phyloP scores from a whole-genome alignment of 768 basidiomycete genomes.

The Lepiota brunneoincarnata region DNA sequence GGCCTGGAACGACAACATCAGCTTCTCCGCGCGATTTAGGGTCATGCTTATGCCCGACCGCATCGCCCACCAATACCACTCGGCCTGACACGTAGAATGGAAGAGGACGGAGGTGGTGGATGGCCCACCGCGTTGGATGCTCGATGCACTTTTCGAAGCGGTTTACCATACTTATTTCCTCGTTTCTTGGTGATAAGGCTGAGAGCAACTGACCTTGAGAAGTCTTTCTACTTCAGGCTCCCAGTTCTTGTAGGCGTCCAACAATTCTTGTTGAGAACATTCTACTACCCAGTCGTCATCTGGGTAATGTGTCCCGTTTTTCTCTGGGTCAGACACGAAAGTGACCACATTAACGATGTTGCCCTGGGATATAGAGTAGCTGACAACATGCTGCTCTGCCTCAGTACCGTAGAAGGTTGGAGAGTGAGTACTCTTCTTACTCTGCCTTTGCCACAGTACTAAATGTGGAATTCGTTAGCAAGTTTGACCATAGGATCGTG shows the following conservation, averaged over 20 bases:
- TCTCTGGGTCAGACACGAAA: conserved; percentile 23
- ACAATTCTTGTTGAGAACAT: conserved; percentile 12
- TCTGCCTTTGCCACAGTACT: conserved; percentile 19
- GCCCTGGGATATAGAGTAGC: conserved; percentile 47
- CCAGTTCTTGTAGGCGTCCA: conserved; percentile 13
- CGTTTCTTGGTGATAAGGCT: neutral
- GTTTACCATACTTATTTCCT: neutral
- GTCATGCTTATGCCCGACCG: conserved; percentile 9
- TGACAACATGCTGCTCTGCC: conserved; percentile 37
- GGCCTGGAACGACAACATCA: conserved; percentile 21
- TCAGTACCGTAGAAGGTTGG: neutral
- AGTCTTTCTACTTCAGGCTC: conserved; percentile 15
- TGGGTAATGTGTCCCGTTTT: conserved; percentile 11
- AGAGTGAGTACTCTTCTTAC: conserved; percentile 11
- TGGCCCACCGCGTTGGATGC: conserved; percentile 19
- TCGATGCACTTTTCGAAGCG: conserved; percentile 15
- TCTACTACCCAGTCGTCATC: conserved; percentile 15
- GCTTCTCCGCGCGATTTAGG: neutral
- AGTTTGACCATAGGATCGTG: too few species aligned
- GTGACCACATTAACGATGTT: conserved; percentile 44
- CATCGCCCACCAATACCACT: conserved; percentile 21
- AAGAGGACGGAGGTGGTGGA: conserved; percentile 18
- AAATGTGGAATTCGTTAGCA: neutral
- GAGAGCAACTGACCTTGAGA: conserved; percentile 13
- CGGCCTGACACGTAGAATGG: conserved; percentile 17